Conservation (phyloP, 176 grass and related monocot genomes). For the Juncus inflexus region DNA sequence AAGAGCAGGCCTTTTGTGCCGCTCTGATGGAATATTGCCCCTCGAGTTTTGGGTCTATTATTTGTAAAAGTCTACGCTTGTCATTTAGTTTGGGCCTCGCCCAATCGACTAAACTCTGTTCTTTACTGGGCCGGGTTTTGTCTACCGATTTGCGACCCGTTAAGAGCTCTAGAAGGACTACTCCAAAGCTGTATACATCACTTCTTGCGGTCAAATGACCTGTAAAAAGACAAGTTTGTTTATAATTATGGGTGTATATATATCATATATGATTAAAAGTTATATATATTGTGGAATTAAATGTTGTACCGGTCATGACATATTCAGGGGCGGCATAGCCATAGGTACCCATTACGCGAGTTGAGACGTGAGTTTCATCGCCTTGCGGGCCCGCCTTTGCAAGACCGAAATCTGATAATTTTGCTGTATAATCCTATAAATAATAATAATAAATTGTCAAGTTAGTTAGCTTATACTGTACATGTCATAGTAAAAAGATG, state of each 20-base stretch:
- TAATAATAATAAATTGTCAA: slow-evolving; percentile 31
- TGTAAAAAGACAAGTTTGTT: slow-evolving; percentile 24
- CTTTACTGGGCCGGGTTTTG: slow-evolving; percentile 85
- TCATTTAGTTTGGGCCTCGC: slow-evolving; percentile 83
- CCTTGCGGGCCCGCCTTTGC: slow-evolving; percentile 96
- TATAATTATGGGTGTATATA: background rate
- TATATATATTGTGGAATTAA: background rate
- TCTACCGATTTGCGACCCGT: slow-evolving; percentile 86
- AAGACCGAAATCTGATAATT: slow-evolving; percentile 94
- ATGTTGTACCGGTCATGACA: slow-evolving; percentile 84
- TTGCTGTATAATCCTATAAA: slow-evolving; percentile 85
- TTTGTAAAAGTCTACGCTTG: slow-evolving; percentile 83
- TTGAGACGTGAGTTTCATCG: slow-evolving; percentile 99
- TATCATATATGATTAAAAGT: background rate
- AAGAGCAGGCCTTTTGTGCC: slow-evolving; percentile 90
- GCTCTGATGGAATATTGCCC: slow-evolving; percentile 64
- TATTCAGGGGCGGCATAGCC: slow-evolving; percentile 99
- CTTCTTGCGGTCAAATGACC: slow-evolving; percentile 95
- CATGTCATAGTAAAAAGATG: slow-evolving; percentile 24
- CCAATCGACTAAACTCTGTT: slow-evolving; percentile 93
- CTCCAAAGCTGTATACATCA: slow-evolving; percentile 93
- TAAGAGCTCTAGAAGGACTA: slow-evolving; percentile 86
- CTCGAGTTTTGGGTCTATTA: slow-evolving; percentile 70
- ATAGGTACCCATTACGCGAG: slow-evolving; percentile 95
- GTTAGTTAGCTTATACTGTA: slow-evolving; percentile 8